Evolutionary conservation across 352 stramenopile species (phyloP).

Genomic region (Pythium volutum): DNA sequence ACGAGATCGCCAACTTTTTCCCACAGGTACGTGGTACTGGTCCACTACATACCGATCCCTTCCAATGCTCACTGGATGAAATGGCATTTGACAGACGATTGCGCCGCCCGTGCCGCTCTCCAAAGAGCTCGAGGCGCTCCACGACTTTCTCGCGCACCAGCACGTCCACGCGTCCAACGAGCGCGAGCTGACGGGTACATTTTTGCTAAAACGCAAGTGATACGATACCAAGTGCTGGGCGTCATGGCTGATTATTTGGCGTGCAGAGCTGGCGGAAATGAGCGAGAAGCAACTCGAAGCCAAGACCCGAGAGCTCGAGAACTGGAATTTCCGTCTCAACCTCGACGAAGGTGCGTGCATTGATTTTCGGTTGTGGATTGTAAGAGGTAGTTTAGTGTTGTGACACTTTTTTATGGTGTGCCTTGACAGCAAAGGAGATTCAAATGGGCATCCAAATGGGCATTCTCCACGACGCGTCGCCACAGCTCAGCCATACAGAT

Average conservation of each 20-base stretch:
- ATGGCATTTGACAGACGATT: conserved; percentile 38
- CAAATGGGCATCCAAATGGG: conserved; percentile 38
- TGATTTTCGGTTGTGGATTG: no score
- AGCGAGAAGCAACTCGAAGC: conserved; percentile 66
- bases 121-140: conserved; percentile 50
- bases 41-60: not conserved
- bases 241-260: not conserved
- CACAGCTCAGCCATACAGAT: not conserved
- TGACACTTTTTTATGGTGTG: not conserved
- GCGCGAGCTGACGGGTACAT: conserved; percentile 43
- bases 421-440: conserved; percentile 16
- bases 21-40: conserved; percentile 2
- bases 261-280: conserved; percentile 42
- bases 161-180: conserved; percentile 29
- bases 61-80: not conserved
- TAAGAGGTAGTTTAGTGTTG: no score
- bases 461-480: conserved; percentile 25
- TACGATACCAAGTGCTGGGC: no score
- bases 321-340: conserved; percentile 81
- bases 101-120: conserved; percentile 42
- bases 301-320: conserved; percentile 76
- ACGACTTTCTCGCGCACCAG: conserved; percentile 57
- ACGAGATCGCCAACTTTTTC: conserved; percentile 22
- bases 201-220: conserved; percentile 4
- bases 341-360: conserved; percentile 76